Percentiles rank a stretch among this genome's conserved stretches.
Evolutionary conservation across 352 stramenopile genomes (phyloP).

Genomic region (Globisporangium middletonii): DNA sequence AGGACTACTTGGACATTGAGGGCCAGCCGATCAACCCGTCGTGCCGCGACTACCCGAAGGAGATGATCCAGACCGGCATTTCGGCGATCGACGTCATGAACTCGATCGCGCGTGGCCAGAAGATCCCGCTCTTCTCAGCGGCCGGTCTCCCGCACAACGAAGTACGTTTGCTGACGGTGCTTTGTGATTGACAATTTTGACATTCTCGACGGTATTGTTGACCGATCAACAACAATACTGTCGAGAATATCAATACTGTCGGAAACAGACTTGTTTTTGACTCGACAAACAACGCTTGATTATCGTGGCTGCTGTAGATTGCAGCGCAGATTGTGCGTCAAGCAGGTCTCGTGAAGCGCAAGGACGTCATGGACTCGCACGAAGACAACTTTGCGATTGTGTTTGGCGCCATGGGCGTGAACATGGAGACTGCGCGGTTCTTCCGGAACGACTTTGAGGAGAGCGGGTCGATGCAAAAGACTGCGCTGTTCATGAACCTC

Average conservation of each 20-base stretch:
- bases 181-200: not conserved
- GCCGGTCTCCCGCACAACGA: constrained; percentile 98
- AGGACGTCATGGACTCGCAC: constrained; percentile 97
- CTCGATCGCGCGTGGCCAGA: constrained; percentile 98
- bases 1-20: constrained; percentile 99
- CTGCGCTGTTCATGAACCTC: constrained; percentile 98
- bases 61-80: constrained; percentile 99
- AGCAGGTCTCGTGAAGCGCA: constrained; percentile 97
- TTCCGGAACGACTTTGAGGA: constrained; percentile 97
- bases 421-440: constrained; percentile 98
- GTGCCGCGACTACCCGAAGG: constrained; percentile 98
- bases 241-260: not conserved
- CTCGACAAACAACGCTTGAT: not conserved
- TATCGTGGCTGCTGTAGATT: constrained; percentile 54
- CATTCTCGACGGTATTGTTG: no score
- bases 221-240: not conserved
- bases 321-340: constrained; percentile 98
- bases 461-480: constrained; percentile 98
- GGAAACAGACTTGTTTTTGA: not conserved
- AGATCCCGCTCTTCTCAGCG: constrained; percentile 99
- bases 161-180: constrained; percentile 17
- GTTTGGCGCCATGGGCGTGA: constrained; percentile 99
- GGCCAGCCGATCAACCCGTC: constrained; percentile 99
- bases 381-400: constrained; percentile 99
- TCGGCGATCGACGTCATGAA: constrained; percentile 99